Evolutionary conservation across 768 basidiomycete species (phyloP).

Genomic region (Xanthoconium purpureum): DNA sequence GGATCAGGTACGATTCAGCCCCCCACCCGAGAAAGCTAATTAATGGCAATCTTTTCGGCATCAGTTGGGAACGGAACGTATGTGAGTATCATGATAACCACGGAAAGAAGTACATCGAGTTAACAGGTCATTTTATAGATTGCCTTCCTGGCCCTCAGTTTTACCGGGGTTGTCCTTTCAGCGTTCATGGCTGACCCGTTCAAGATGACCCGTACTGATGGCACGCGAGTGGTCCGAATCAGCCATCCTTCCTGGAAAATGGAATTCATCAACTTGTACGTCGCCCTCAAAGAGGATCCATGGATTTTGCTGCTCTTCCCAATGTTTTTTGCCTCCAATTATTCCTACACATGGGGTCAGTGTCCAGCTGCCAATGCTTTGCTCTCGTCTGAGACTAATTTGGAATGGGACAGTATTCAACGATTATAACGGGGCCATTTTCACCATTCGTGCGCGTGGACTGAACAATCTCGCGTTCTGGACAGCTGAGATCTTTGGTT

Average conservation of each 20-base stretch:
- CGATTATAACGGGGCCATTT: constrained; percentile 72
- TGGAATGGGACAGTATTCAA: constrained; percentile 62
- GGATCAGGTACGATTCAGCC: constrained; percentile 26
- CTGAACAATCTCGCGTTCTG: constrained; percentile 81
- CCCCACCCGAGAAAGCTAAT: background rate
- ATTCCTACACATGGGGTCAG: constrained; percentile 84
- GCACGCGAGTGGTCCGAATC: constrained; percentile 56
- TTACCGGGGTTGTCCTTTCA: constrained; percentile 65
- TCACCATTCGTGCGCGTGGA: constrained; percentile 74
- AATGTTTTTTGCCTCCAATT: constrained; percentile 82
- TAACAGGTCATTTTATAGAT: constrained; percentile 42
- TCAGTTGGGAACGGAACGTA: constrained; percentile 75
- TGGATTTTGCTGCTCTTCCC: constrained; percentile 76
- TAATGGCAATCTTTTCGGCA: background rate
- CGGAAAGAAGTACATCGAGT: background rate
- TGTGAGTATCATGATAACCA: constrained; percentile 50
- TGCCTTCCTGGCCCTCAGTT: constrained; percentile 68
- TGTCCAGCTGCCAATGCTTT: background rate
- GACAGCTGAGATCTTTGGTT: constrained; percentile 74
- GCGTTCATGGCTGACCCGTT: constrained; percentile 67
- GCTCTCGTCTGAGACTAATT: background rate
- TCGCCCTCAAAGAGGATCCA: constrained; percentile 67
- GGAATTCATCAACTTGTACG: constrained; percentile 66
- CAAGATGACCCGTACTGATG: constrained; percentile 73
- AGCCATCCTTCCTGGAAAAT: constrained; percentile 74